phyloP scores from a whole-genome alignment of 148 eudicot genomes.

The Rhododendron ovatum region DNA sequence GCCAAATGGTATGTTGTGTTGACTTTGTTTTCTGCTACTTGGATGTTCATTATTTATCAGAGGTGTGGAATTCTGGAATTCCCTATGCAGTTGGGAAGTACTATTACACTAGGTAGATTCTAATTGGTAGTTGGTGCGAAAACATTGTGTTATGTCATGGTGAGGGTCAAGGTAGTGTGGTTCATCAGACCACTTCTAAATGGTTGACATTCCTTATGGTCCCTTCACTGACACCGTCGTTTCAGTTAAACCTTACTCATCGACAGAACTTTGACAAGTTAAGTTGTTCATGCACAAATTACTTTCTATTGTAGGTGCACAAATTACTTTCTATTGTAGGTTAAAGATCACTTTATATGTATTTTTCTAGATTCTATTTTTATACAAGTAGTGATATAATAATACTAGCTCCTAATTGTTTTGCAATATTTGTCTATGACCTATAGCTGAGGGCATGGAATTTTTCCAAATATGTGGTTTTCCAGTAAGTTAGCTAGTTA shows the following conservation, averaged over 20 bases:
- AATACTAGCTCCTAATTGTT: not conserved
- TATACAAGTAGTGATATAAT: not conserved
- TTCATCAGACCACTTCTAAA: not conserved
- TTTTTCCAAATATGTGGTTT: not conserved
- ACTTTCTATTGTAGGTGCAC: not conserved
- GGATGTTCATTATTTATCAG: not conserved
- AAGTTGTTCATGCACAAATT: not conserved
- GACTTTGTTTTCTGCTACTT: not conserved
- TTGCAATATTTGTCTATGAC: not conserved
- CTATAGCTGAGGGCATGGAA: not conserved
- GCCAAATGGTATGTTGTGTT: constrained; percentile 24
- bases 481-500: not conserved
- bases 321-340: not conserved
- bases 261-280: not conserved
- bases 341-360: constrained; percentile 3
- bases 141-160: not conserved
- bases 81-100: not conserved
- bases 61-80: not conserved
- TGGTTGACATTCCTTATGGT: not conserved
- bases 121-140: not conserved
- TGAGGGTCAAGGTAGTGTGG: not conserved
- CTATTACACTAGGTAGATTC: not conserved
- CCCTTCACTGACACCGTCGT: not conserved
- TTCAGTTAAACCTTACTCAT: not conserved
- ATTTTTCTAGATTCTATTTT: not conserved